Evolutionary conservation across 2,329 filamentous ascomycete species (phyloP), one percentile per base, ranked within the genome.

Genomic region (Pyricularia pennisetigena): DNA sequence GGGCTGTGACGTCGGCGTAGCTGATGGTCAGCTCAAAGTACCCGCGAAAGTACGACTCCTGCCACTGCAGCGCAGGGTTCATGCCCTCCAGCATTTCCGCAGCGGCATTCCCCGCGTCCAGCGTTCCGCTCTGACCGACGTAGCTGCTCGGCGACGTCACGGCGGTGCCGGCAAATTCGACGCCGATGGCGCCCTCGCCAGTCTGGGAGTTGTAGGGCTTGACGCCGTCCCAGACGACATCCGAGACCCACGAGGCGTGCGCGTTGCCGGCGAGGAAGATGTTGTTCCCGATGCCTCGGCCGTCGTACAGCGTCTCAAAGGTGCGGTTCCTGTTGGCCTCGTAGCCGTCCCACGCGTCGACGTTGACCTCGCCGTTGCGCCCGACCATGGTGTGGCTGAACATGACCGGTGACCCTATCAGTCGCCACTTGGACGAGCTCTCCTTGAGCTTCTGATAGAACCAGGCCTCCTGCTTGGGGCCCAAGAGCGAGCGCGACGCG

Each of bases 401-500:
- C 65, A 92, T 79, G 61, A 90, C 86, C 75, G 92, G 90, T 29
- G 88, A 90, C 10, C 90, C 90, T 62, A 93, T 83, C 23, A 93
- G 75, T 59, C 90, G 82, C 90, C 90, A 93, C 0, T 84, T 82
- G 0, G 90, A 87, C n/a, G 84, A 80, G 0, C 87, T 89, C 65
- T 83, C 75, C 5, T 81, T 82, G 8, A 91, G 79, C 61, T 82
- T 78, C 64, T 82, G 81, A 75, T 90, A 90, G 77, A 92, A 89
- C 91, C 91, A 93, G 72, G 86, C 85, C 76, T 93, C 91, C 74
- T 93, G 90, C 12, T 85, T 84, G 1, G 83, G 81, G 2, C 90
- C 90, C 89, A 93, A 92, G 71, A 93, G 78, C 0, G 84, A 85
- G 4, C 90, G 85, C 6, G 86, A 84, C 2, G 88, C 86, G 68